A percentile compares a stretch with the other conserved stretches of the same genome.
phyloP scores from a whole-genome alignment of 2,329 filamentous ascomycete species.

The Ascochyta fabae region DNA sequence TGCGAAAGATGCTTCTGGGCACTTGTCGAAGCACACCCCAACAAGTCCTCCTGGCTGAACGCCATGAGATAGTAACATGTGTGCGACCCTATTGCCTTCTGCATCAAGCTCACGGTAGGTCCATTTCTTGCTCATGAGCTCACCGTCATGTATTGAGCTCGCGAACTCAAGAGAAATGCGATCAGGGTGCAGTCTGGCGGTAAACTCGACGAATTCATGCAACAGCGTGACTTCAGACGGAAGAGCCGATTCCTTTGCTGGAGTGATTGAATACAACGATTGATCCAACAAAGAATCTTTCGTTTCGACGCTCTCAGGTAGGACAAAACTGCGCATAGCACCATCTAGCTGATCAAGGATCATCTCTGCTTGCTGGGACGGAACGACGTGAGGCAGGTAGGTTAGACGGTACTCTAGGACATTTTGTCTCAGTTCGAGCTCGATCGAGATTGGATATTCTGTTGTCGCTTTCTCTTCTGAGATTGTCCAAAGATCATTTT shows the following conservation, averaged over 20 bases:
- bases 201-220: constrained; percentile 78
- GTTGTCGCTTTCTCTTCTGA: constrained; percentile 71
- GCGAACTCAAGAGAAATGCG: constrained; percentile 79
- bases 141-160: constrained; percentile 58
- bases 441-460: constrained; percentile 82
- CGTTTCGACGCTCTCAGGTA: constrained; percentile 51
- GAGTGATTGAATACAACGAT: constrained; percentile 68
- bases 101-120: constrained; percentile 75
- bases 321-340: constrained; percentile 65
- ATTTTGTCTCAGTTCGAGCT: constrained; percentile 67
- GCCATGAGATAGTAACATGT: constrained; percentile 62
- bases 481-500: constrained; percentile 62
- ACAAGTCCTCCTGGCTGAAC: constrained; percentile 67
- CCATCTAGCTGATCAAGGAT: constrained; percentile 76
- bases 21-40: constrained; percentile 83
- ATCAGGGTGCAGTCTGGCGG: constrained; percentile 62
- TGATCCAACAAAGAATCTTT: constrained; percentile 47
- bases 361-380: constrained; percentile 69
- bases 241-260: constrained; percentile 65
- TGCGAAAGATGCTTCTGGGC: constrained; percentile 80
- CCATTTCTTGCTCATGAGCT: constrained; percentile 65
- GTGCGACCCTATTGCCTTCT: constrained; percentile 74
- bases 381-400: constrained; percentile 69
- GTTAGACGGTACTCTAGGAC: constrained; percentile 69
- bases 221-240: constrained; percentile 66